phyloP scores from a whole-genome alignment of 1,139 yeast genomes.

The Nakaseomyces uthaithaninus region DNA sequence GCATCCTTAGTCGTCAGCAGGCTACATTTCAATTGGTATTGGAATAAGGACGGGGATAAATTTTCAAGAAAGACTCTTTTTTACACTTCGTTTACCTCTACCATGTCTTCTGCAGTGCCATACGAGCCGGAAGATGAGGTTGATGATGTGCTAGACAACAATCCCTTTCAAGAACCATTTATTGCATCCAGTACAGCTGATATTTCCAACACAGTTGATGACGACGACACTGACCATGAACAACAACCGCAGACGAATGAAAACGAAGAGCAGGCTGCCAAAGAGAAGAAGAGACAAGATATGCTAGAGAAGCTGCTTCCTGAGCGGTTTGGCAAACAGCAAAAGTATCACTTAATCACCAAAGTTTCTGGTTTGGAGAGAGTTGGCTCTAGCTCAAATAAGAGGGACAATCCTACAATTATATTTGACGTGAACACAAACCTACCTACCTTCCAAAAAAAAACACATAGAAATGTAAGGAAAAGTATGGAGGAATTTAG shows the following conservation, averaged over 20 bases:
- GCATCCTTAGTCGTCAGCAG: no score
- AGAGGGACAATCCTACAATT: constrained; percentile 35
- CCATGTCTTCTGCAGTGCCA: constrained; percentile 35
- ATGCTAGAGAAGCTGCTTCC: constrained; percentile 8
- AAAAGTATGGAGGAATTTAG: constrained; percentile 74
- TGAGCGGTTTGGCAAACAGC: constrained; percentile 10
- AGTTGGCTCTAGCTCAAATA: constrained; percentile 31
- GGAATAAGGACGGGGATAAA: no score
- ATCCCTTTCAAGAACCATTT: constrained; percentile 23
- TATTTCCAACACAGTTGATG: background rate
- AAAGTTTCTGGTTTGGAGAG: constrained; percentile 34
- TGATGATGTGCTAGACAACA: constrained; percentile 14
- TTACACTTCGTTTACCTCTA: no score
- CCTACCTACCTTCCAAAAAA: constrained; percentile 69
- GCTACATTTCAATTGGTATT: no score
- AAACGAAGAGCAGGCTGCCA: constrained; percentile 4
- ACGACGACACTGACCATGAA: constrained; percentile 2
- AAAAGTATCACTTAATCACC: constrained; percentile 23
- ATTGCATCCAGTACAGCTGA: constrained; percentile 28
- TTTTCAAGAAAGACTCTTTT: no score
- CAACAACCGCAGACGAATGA: constrained; percentile 7
- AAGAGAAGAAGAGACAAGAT: constrained; percentile 1
- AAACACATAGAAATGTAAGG: constrained; percentile 62
- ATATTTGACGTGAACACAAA: constrained; percentile 40
- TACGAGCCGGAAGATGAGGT: constrained; percentile 42